Evolutionary conservation across 345 rosid genomes (phyloP), one percentile per base, ranked within the genome.

Genomic region (Aethionema arabicum): DNA sequence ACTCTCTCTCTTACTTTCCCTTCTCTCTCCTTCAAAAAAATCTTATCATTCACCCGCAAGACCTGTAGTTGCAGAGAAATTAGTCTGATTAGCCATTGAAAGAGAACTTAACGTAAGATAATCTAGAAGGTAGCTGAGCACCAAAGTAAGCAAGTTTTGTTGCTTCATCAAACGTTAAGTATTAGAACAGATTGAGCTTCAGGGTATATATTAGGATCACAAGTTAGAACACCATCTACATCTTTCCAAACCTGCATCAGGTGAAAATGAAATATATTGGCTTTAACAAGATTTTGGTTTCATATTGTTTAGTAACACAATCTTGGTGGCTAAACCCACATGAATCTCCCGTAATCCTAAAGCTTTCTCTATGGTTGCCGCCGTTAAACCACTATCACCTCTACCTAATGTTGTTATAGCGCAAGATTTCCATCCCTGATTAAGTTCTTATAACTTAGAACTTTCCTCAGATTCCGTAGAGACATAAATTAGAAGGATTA

Each of bases 91-190:
- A 65, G 56, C 42, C 56, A 65, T 16, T 44, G 43, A 59, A 4
- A 53, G 44, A 47, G 36, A 65, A 29, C 52, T n/a, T 49, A 32
- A 31, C 16, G n/a, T 0, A 47, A 10, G 31, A 31, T 56, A 30
- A 40, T 39, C 21, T 33, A 68, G 8, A 47, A 49, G 45, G 56
- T 70, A 91, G 96, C 91, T 91, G 98, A 13, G 98, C 98, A 63
- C 98, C 98, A 79, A 88, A 91, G 78, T 91, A 91, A 49, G 98
- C 98, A 68, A 91, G 96, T 75, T 91, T 96, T 51, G 98, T 90
- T 59, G 98, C 98, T 73, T 91, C 98, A 12, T 91, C 98, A 43
- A 91, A 91, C 44, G 98, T 91, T 68, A 91, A 77, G 73, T 66
- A 75, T n/a, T n/a, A 91, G 95, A 42, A 91, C 95, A 56, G 96